A percentile compares a stretch with the other conserved stretches of the same genome.
Evolutionary conservation across 1,284 basidiomycete species (phyloP).

Genomic region (Ceratobasidium sp.): DNA sequence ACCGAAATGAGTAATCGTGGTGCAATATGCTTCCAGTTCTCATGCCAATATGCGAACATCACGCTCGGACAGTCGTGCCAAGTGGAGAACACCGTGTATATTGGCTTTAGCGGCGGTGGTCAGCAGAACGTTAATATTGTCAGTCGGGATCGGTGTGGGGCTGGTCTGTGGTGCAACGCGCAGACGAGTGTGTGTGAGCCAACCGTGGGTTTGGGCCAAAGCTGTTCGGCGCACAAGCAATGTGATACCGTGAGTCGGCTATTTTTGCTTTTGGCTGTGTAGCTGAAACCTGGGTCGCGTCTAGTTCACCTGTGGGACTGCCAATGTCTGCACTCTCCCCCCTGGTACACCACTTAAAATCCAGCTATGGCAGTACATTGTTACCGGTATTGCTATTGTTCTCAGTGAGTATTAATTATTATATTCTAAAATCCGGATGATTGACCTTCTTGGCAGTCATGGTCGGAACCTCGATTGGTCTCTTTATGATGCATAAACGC

Average conservation of each 20-base stretch:
- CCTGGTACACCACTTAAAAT: slow-evolving; percentile 53
- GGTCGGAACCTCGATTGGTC: slow-evolving; percentile 54
- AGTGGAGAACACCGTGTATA: slow-evolving; percentile 55
- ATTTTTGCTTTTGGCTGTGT: slow-evolving; percentile 10
- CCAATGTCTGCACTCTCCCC: slow-evolving; percentile 51
- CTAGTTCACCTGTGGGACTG: slow-evolving; percentile 53
- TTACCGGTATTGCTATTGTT: slow-evolving; percentile 54
- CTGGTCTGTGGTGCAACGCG: slow-evolving; percentile 55
- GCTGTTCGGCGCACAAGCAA: slow-evolving; percentile 56
- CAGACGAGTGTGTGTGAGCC: slow-evolving; percentile 50
- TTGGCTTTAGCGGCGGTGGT: slow-evolving; percentile 50
- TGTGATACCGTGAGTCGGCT: slow-evolving; percentile 45
- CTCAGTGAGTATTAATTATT: slow-evolving; percentile 52
- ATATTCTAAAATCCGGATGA: slow-evolving; percentile 4
- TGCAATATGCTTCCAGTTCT: slow-evolving; percentile 55
- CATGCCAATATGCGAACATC: slow-evolving; percentile 55
- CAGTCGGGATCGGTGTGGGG: slow-evolving; percentile 55
- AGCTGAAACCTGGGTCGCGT: slow-evolving; percentile 36
- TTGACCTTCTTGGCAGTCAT: slow-evolving; percentile 53
- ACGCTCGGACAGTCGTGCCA: slow-evolving; percentile 54
- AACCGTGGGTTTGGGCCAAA: slow-evolving; percentile 48
- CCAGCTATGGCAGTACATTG: slow-evolving; percentile 58
- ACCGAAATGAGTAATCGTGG: slow-evolving; percentile 54
- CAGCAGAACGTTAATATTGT: slow-evolving; percentile 53
- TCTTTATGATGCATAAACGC: slow-evolving; percentile 61